Evolutionary conservation across 768 basidiomycete species (phyloP).

Genomic region (Naganishia vaughanmartiniae): DNA sequence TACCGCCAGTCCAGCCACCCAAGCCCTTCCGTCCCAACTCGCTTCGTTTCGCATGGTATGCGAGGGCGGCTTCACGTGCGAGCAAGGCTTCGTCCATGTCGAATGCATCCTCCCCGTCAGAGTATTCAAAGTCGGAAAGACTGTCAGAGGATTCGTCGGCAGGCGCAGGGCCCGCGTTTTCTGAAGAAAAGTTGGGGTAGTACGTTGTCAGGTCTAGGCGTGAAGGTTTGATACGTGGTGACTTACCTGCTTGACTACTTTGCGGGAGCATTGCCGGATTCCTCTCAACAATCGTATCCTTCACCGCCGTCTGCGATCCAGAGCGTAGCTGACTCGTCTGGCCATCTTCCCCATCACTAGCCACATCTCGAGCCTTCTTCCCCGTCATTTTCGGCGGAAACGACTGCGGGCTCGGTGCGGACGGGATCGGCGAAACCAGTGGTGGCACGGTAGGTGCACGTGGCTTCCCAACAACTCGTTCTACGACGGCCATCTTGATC

Average conservation of each 20-base stretch:
- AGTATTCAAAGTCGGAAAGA: slow-evolving; percentile 25
- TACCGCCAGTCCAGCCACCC: slow-evolving; percentile 32
- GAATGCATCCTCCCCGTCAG: slow-evolving; percentile 29
- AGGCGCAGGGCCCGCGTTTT: too few relatives aligned
- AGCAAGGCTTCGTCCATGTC: slow-evolving; percentile 32
- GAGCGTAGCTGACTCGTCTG: too few relatives aligned
- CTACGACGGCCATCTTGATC: slow-evolving; percentile 17
- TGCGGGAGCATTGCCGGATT: background rate
- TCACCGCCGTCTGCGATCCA: slow-evolving; percentile 1
- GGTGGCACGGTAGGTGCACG: background rate
- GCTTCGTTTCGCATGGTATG: slow-evolving; percentile 31
- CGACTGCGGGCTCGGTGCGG: background rate
- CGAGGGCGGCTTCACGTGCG: slow-evolving; percentile 31
- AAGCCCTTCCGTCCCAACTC: slow-evolving; percentile 29
- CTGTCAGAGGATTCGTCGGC: slow-evolving; percentile 14
- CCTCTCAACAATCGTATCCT: background rate
- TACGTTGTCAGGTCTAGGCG: too few relatives aligned
- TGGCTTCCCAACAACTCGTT: background rate
- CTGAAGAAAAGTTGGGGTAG: too few relatives aligned
- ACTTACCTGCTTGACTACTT: background rate
- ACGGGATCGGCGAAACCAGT: background rate
- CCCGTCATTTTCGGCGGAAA: background rate
- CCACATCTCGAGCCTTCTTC: background rate
- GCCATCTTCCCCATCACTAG: background rate
- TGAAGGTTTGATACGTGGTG: background rate